Base-by-base conservation (phyloP, 1,284 basidiomycete species). In the Xerocomus alliaceus region DNA sequence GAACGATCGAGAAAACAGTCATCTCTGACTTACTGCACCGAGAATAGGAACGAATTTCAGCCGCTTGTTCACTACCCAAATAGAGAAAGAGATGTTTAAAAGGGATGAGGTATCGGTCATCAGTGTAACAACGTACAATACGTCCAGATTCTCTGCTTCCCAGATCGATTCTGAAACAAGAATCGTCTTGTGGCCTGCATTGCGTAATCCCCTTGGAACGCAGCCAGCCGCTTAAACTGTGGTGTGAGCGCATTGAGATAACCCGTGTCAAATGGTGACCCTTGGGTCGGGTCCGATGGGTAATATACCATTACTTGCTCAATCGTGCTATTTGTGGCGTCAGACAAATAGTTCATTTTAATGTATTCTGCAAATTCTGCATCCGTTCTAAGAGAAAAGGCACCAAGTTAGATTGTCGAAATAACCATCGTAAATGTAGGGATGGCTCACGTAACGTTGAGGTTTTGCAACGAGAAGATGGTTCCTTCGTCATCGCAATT, bases 401-500 rank as follows among this genome's bases (percentile, higher is more conserved):
- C 78, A 87, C 0, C n/a, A n/a, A n/a, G n/a, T n/a, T n/a, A 24
- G 17, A 22, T 17, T 9, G 32, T 50, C 32, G 20, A 26, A 20
- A 26, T n/a, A 17, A 18, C 34, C 34, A 35, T 28, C 11, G 5
- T 4, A 10, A 12, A 49, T 29, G 0, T 7, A 6, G 22, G 22
- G 39, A n/a, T n/a, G n/a, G n/a, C 54, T 20, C 15, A 44, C 58
- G 58, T 56, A 2, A 60, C 17, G n/a, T 56, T 56, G 4, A 17
- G 0, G 22, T 29, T 52, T 4, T 2, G 5, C 3, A 85, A 64
- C 0, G 81, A 77, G 65, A 85, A 85, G 0, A 82, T 32, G 0
- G 84, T 85, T 15, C 84, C 84, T 68, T 86, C 84, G 58, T 85
- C 84, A 56, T 85, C 83, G 52, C 79, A 80, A 58, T 82, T 78